Evolutionary conservation across 495 filamentous ascomycete species (phyloP).

Genomic region (Penicillium paradoxum): DNA sequence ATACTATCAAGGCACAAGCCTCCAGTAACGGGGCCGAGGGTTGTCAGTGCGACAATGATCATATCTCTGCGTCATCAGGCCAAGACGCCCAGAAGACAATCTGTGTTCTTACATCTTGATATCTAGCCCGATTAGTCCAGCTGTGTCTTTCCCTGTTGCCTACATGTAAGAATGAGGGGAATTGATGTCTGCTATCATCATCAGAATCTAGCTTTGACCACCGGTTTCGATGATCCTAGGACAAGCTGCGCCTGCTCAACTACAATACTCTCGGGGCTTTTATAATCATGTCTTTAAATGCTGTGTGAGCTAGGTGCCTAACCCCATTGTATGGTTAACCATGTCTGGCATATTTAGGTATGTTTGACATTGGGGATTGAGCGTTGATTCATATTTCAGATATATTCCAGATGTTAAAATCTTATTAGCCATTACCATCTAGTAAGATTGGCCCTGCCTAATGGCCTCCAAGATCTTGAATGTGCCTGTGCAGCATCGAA

Average conservation of each 20-base stretch:
- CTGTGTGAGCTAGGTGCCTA: too few species aligned
- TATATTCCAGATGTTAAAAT: too few species aligned
- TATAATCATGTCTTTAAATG: too few species aligned
- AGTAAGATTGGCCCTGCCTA: too few species aligned
- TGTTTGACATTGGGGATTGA: too few species aligned
- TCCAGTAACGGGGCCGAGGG: conserved; percentile 11
- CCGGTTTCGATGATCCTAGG: not conserved
- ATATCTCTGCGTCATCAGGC: not conserved
- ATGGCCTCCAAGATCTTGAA: too few species aligned
- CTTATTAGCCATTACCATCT: too few species aligned
- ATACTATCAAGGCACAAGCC: not conserved
- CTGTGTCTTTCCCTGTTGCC: not conserved
- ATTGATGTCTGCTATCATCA: not conserved
- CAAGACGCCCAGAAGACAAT: not conserved
- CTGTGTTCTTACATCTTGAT: not conserved
- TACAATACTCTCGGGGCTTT: too few species aligned
- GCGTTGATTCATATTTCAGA: too few species aligned
- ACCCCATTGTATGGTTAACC: too few species aligned
- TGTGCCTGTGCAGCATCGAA: too few species aligned
- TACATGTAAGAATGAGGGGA: not conserved
- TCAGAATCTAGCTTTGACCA: not conserved
- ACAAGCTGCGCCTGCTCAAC: not conserved
- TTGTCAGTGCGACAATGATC: conserved; percentile 15
- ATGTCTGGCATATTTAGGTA: too few species aligned
- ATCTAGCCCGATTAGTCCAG: not conserved